Evolutionary conservation across 2,329 filamentous ascomycete species (phyloP).

Genomic region (Claviceps spartinae): DNA sequence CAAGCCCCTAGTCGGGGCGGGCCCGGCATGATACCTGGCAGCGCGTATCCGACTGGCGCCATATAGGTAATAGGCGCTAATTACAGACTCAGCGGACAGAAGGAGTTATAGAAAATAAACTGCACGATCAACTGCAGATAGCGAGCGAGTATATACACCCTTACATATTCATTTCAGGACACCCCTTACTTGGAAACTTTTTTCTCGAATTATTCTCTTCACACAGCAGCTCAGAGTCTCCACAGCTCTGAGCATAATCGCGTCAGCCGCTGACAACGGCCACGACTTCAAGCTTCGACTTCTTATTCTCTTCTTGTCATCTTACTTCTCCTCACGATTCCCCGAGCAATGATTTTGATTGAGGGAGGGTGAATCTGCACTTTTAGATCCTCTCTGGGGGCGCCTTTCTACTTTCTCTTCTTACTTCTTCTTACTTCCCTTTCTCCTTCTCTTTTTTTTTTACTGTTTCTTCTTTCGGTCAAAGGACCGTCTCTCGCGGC

Average conservation of each 20-base stretch:
- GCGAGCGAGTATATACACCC: not conserved
- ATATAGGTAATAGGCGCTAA: not conserved
- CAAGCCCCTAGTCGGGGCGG: constrained; percentile 14
- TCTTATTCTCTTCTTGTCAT: not conserved
- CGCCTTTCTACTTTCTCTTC: not conserved
- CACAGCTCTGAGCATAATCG: not conserved
- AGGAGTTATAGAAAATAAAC: not conserved
- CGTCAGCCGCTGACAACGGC: not conserved
- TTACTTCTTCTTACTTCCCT: not conserved
- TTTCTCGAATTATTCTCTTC: not conserved
- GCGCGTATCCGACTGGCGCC: constrained; percentile 32
- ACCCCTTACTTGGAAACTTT: not conserved
- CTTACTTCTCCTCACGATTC: constrained; percentile 1
- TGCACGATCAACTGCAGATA: not conserved
- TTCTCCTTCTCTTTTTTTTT: not conserved
- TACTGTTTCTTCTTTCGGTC: not conserved
- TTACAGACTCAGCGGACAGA: not conserved
- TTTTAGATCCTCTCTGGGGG: not conserved
- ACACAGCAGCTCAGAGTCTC: not conserved
- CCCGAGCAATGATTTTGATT: not conserved
- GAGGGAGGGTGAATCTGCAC: not conserved
- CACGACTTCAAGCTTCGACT: not conserved
- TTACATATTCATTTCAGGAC: not conserved
- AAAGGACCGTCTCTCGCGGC: not conserved
- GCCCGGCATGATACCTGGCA: constrained; percentile 36